Percentiles rank a stretch among this genome's conserved stretches.
Conservation (phyloP, 306 rosid species). For the Alnus glutinosa region DNA sequence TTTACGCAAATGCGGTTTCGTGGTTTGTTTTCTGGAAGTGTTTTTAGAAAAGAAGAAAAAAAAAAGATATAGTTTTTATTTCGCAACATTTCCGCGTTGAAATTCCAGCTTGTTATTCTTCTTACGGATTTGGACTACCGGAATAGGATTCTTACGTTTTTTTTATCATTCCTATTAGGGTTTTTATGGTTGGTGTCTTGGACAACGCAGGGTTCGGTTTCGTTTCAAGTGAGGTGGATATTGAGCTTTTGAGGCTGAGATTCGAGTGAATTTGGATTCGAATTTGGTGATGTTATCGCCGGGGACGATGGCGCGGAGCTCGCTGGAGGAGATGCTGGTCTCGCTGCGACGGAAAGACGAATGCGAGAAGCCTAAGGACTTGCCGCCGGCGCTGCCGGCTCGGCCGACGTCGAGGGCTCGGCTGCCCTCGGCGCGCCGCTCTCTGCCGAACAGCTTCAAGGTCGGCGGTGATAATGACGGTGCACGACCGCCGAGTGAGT, state of each 20-base stretch:
- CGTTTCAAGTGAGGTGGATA: slow-evolving; percentile 23
- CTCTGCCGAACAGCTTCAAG: slow-evolving; percentile 63
- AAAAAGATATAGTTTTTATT: neutral
- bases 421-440: slow-evolving; percentile 69
- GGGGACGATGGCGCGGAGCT: slow-evolving; percentile 70
- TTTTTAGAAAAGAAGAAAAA: slow-evolving; percentile 18
- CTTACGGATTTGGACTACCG: neutral
- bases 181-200: slow-evolving; percentile 9
- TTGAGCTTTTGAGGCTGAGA: slow-evolving; percentile 27
- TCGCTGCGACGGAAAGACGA: slow-evolving; percentile 79
- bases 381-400: slow-evolving; percentile 95
- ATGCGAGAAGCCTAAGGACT: slow-evolving; percentile 72
- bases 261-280: slow-evolving; percentile 29
- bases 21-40: slow-evolving; percentile 31
- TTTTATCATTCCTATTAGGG: slow-evolving; percentile 30
- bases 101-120: slow-evolving; percentile 13
- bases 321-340: slow-evolving; percentile 95
- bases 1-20: slow-evolving; percentile 38
- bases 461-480: slow-evolving; percentile 23
- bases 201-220: neutral
- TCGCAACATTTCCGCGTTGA: neutral
- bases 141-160: slow-evolving; percentile 7
- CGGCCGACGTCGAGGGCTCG: slow-evolving; percentile 77
- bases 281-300: slow-evolving; percentile 68
- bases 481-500: slow-evolving; percentile 16